Evolutionary conservation across 2,329 filamentous ascomycete genomes (phyloP).

Genomic region (Hypoxylon sp.): DNA sequence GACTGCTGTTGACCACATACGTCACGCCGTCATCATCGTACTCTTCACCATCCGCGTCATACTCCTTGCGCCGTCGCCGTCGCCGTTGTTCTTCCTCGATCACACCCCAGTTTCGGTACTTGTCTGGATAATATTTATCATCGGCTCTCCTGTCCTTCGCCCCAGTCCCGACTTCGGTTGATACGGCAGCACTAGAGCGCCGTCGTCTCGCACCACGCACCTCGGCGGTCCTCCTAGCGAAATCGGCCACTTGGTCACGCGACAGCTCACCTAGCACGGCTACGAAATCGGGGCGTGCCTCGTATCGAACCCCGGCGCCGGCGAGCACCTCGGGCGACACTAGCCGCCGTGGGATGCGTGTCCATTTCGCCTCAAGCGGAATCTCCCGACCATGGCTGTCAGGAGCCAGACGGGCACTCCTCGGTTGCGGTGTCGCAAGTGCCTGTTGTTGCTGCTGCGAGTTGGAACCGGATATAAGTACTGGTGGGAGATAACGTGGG

Average conservation of each 20-base stretch:
- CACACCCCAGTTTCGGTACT: slow-evolving; percentile 55
- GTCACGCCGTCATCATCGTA: slow-evolving; percentile 40
- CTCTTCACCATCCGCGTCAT: slow-evolving; percentile 27
- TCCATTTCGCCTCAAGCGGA: slow-evolving; percentile 71
- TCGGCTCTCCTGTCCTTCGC: slow-evolving; percentile 44
- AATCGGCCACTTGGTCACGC: slow-evolving; percentile 66
- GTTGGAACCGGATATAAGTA: slow-evolving; percentile 55
- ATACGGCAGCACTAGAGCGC: slow-evolving; percentile 44
- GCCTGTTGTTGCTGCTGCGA: slow-evolving; percentile 49
- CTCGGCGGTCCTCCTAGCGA: slow-evolving; percentile 65
- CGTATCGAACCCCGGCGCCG: slow-evolving; percentile 70
- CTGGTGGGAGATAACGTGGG: slow-evolving; percentile 59
- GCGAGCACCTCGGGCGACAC: slow-evolving; percentile 72
- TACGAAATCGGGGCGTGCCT: slow-evolving; percentile 72
- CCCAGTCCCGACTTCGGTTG: slow-evolving; percentile 5
- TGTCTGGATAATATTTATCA: slow-evolving; percentile 53
- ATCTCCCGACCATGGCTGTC: slow-evolving; percentile 72
- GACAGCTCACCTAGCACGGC: slow-evolving; percentile 71
- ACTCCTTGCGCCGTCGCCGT: slow-evolving; percentile 14
- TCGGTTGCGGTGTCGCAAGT: slow-evolving; percentile 46
- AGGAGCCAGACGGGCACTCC: slow-evolving; percentile 63
- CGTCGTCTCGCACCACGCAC: slow-evolving; percentile 58
- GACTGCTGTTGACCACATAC: slow-evolving; percentile 44
- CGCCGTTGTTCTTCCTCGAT: slow-evolving; percentile 40
- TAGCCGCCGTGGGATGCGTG: slow-evolving; percentile 68